These are phyloP conservation scores for Gnomoniopsis sp. DNA, from an alignment of 2,329 filamentous ascomycete genomes.

Conservation along the genomic window DNA sequence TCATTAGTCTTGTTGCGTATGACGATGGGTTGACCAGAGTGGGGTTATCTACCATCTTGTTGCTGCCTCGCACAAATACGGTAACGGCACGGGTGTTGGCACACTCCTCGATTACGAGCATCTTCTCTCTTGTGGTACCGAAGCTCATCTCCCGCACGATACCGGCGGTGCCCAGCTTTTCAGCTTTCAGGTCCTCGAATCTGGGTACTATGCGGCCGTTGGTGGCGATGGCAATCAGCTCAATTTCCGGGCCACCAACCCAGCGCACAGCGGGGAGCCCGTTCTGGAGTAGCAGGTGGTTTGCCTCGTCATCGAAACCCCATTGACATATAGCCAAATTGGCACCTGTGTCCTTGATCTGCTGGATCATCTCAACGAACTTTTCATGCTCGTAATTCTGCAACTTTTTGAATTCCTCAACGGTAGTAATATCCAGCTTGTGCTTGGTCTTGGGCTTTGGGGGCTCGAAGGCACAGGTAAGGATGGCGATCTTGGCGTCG, in stretches of 20 bases:
- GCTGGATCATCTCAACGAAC: conserved; percentile 97
- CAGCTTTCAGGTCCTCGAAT: conserved; percentile 87
- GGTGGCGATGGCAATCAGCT: conserved; percentile 96
- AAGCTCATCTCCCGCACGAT: conserved; percentile 94
- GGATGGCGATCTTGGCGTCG: conserved; percentile 94
- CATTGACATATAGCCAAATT: conserved; percentile 99
- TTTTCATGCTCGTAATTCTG: conserved; percentile 95
- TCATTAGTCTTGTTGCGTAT: background rate
- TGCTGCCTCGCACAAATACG: conserved; percentile 92
- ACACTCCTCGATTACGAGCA: conserved; percentile 99
- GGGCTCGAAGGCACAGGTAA: conserved; percentile 97
- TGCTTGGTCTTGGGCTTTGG: conserved; percentile 99
- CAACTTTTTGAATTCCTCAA: conserved; percentile 97
- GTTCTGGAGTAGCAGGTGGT: conserved; percentile 95
- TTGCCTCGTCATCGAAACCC: conserved; percentile 99
- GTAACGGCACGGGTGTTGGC: conserved; percentile 97
- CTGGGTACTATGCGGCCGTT: conserved; percentile 96
- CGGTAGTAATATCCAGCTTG: conserved; percentile 93
- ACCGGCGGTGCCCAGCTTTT: conserved; percentile 88
- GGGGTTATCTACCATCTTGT: conserved; percentile 87
- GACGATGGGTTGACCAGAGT: conserved; percentile 7
- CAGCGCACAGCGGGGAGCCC: conserved; percentile 92
- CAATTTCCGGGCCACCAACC: conserved; percentile 97
- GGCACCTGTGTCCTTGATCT: conserved; percentile 95
- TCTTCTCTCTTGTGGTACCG: conserved; percentile 97